Percentiles rank a stretch among this genome's conserved stretches.
Evolutionary conservation across 2,329 filamentous ascomycete species (phyloP).

Genomic region (Chaetomium strumarium): DNA sequence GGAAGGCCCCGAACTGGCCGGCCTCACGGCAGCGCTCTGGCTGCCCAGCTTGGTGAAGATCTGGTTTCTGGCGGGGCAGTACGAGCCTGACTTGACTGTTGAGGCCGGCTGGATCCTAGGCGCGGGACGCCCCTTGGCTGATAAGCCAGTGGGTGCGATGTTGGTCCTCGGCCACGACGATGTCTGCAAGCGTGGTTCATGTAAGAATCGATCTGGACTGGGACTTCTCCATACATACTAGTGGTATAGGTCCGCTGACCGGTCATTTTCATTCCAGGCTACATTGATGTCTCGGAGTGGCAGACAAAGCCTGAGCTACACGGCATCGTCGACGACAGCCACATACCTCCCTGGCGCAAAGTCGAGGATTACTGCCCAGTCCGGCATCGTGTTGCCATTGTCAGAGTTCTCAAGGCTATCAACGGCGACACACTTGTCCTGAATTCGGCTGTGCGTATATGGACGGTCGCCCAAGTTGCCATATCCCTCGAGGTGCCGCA

Average conservation of each 20-base stretch:
- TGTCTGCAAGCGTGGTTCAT: conserved; percentile 18
- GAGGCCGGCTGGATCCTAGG: conserved; percentile 13
- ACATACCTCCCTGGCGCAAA: conserved; percentile 29
- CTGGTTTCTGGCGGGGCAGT: conserved; percentile 26
- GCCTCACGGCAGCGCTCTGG: conserved; percentile 25
- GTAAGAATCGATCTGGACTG: conserved; percentile 18
- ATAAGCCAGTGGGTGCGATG: conserved; percentile 30
- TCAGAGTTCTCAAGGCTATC: conserved; percentile 55
- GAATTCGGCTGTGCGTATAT: conserved; percentile 60
- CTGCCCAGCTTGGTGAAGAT: conserved; percentile 52
- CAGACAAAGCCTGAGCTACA: conserved; percentile 12
- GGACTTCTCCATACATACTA: background rate
- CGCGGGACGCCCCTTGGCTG: conserved; percentile 29
- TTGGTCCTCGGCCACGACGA: conserved; percentile 47
- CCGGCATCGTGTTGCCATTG: conserved; percentile 58
- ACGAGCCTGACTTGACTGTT: conserved; percentile 15
- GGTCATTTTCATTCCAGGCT: background rate
- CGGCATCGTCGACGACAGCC: conserved; percentile 14
- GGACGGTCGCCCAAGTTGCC: conserved; percentile 59
- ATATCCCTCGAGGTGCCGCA: conserved; percentile 50
- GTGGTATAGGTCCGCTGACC: conserved; percentile 8
- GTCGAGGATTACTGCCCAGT: conserved; percentile 57
- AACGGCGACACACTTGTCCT: conserved; percentile 49
- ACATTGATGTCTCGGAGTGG: conserved; percentile 16
- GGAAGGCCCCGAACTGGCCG: conserved; percentile 55